Evolutionary conservation across 148 eudicot genomes (phyloP).

Genomic region (Silene uniflora): DNA sequence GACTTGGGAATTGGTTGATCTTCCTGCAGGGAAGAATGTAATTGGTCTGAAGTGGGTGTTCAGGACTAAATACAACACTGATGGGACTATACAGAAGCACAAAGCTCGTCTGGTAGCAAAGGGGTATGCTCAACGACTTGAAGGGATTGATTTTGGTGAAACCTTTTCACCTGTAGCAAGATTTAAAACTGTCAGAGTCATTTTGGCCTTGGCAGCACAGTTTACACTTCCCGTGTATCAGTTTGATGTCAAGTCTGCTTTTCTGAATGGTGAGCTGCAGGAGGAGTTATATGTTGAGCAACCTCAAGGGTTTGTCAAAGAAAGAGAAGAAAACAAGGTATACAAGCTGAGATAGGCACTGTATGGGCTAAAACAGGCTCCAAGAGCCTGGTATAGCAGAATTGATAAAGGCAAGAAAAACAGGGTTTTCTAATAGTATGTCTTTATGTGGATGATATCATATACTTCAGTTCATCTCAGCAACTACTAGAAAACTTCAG

Average conservation of each 20-base stretch:
- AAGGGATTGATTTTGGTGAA: conserved; percentile 8
- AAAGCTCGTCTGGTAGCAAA: conserved; percentile 1
- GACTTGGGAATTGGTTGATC: conserved; percentile 10
- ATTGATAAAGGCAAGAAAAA: background rate
- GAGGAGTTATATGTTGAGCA: background rate
- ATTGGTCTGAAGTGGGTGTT: conserved; percentile 1
- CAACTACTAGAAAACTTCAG: background rate
- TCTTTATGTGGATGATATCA: background rate
- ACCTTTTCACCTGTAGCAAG: background rate
- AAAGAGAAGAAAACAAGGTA: background rate
- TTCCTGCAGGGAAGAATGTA: conserved; percentile 7
- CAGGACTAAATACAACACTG: background rate
- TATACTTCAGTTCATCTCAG: background rate
- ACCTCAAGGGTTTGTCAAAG: background rate
- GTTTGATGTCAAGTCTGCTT: too few relatives aligned
- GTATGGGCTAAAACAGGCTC: conserved; percentile 8
- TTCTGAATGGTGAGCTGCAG: background rate
- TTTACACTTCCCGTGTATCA: too few relatives aligned
- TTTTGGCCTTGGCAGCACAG: background rate
- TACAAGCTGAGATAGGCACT: background rate
- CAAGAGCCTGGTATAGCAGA: conserved; percentile 6
- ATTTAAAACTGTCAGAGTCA: too few relatives aligned
- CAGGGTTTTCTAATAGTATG: background rate
- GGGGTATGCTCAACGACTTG: background rate
- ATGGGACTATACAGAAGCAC: background rate